A percentile compares a stretch with the other conserved stretches of the same genome.
Evolutionary conservation across 2,329 filamentous ascomycete species (phyloP).

Genomic region (Diaporthe destruens): DNA sequence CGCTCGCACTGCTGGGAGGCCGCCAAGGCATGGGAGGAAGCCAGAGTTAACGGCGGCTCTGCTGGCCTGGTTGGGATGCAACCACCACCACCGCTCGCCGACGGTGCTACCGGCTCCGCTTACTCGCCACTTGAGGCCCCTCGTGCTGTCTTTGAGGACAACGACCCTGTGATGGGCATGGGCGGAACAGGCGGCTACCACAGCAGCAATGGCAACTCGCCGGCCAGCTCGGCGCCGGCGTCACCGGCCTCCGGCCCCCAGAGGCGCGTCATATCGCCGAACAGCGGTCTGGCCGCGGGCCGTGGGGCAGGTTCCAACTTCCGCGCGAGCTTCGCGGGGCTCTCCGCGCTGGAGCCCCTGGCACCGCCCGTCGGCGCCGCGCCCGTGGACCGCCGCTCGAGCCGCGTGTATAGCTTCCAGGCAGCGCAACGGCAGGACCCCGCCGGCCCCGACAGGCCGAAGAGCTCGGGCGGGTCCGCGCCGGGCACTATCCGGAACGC

Average conservation of each 20-base stretch:
- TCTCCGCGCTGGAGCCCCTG: constrained; percentile 52
- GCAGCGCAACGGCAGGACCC: constrained; percentile 36
- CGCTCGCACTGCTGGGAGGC: constrained; percentile 69
- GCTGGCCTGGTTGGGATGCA: constrained; percentile 48
- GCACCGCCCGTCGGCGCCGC: constrained; percentile 38
- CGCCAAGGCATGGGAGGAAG: constrained; percentile 62
- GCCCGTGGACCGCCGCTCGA: constrained; percentile 40
- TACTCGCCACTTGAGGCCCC: constrained; percentile 48
- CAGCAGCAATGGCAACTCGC: constrained; percentile 43
- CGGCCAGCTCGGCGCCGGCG: constrained; percentile 39
- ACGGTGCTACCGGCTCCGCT: constrained; percentile 21
- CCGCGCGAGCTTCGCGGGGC: constrained; percentile 50
- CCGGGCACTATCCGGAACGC: constrained; percentile 39
- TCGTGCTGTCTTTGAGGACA: constrained; percentile 48
- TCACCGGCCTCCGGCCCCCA: constrained; percentile 36
- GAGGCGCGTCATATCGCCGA: constrained; percentile 36
- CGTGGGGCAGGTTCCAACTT: constrained; percentile 46
- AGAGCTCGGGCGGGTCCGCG: constrained; percentile 32
- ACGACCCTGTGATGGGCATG: constrained; percentile 43
- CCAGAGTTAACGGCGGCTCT: constrained; percentile 34
- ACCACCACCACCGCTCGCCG: constrained; percentile 37
- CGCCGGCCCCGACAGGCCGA: constrained; percentile 11
- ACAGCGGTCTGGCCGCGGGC: constrained; percentile 38
- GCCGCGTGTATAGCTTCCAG: constrained; percentile 40
- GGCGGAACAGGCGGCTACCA: constrained; percentile 38